A percentile compares a stretch with the other conserved stretches of the same genome.
These are phyloP conservation scores for Suillus variegatus DNA, from an alignment of 768 basidiomycete species.

Conservation along the genomic window DNA sequence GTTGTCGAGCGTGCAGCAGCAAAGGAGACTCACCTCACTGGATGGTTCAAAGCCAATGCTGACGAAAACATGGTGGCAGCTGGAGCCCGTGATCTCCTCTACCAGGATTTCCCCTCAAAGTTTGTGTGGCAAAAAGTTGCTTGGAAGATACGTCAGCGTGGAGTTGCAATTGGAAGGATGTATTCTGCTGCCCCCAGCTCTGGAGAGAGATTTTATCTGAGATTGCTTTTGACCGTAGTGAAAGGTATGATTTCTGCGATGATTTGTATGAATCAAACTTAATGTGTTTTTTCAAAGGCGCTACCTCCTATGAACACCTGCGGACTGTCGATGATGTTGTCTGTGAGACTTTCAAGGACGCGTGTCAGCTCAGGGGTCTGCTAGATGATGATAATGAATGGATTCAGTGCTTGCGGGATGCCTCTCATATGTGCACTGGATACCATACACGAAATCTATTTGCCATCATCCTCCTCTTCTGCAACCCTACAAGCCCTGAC, in stretches of 20 bases:
- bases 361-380: slow-evolving; percentile 43
- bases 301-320: slow-evolving; percentile 28
- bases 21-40: slow-evolving; percentile 27
- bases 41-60: slow-evolving; percentile 33
- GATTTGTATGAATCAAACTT: neutral
- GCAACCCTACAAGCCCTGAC: slow-evolving; percentile 34
- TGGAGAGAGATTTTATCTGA: slow-evolving; percentile 43
- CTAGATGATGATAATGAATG: slow-evolving; percentile 53
- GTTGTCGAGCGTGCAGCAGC: too few relatives aligned
- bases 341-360: slow-evolving; percentile 37
- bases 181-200: slow-evolving; percentile 28
- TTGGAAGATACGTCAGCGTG: slow-evolving; percentile 21
- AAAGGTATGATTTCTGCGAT: slow-evolving; percentile 21
- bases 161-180: slow-evolving; percentile 34
- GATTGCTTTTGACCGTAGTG: slow-evolving; percentile 39
- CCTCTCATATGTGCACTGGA: slow-evolving; percentile 39
- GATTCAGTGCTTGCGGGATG: slow-evolving; percentile 42
- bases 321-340: slow-evolving; percentile 21
- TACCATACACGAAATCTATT: slow-evolving; percentile 38
- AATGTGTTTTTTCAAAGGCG: slow-evolving; percentile 8
- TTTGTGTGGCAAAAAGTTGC: slow-evolving; percentile 23
- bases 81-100: too few relatives aligned
- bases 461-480: slow-evolving; percentile 38
- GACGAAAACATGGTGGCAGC: too few relatives aligned
- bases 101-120: too few relatives aligned